A percentile compares a stretch with the other conserved stretches of the same genome.
Evolutionary conservation across 169 alveolate species (phyloP).

Genomic region (Plasmodium knowlesi): DNA sequence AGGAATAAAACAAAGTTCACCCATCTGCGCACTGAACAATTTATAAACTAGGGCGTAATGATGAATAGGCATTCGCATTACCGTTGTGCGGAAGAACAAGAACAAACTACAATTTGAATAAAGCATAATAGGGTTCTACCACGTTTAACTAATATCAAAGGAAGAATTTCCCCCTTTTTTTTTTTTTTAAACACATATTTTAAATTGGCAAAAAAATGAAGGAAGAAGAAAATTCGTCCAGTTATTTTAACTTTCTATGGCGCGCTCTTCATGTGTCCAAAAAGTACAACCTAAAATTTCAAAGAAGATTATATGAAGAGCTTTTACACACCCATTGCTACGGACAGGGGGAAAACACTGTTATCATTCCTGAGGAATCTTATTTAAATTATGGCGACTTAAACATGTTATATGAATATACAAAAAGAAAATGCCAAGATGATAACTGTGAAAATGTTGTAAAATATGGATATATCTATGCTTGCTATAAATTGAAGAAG

Average conservation of each 20-base stretch:
- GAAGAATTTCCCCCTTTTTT: background rate
- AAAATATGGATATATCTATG: conserved; percentile 63
- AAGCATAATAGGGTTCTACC: background rate
- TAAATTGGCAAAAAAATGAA: conserved; percentile 2
- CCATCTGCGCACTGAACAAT: background rate
- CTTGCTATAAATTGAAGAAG: conserved; percentile 61
- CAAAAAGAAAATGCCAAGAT: conserved; percentile 31
- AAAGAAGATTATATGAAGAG: conserved; percentile 46
- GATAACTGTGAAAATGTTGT: conserved; percentile 43
- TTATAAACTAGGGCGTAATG: background rate
- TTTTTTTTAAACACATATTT: conserved; percentile 6
- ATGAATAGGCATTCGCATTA: background rate
- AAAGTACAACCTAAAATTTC: conserved; percentile 68
- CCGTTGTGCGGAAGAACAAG: background rate
- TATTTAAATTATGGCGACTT: conserved; percentile 41
- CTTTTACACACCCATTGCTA: conserved; percentile 52
- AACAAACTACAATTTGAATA: background rate
- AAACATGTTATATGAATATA: conserved; percentile 24
- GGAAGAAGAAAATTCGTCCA: background rate
- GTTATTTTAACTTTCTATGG: conserved; percentile 22
- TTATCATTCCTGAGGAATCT: background rate
- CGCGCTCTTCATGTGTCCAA: conserved; percentile 42
- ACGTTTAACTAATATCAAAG: conserved; percentile 5
- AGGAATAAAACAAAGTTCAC: background rate
- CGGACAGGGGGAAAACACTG: background rate